Base-by-base conservation (phyloP, 208 protist genomes). In the Acanthamoeba lenticulata region DNA sequence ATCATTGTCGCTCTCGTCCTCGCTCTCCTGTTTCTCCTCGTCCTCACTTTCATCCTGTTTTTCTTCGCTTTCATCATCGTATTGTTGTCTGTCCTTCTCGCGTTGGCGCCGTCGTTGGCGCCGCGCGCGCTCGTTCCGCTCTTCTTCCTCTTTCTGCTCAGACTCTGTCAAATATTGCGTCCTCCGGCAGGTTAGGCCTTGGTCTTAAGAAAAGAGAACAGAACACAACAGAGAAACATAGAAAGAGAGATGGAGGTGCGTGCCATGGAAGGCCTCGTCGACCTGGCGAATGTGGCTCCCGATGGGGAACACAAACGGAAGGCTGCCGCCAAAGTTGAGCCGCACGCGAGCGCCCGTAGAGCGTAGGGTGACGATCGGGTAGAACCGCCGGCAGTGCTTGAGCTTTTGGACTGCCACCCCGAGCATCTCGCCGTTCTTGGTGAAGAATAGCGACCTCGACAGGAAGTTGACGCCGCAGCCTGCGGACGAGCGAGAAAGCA, bases 391-490 rank as follows among this genome's bases (percentile, higher is more conserved):
- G 36, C 49, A 27, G 36, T 57, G 49, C 24, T 65, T 90, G 81
- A 90, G 29, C 34, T 38, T 65, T 55, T 27, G 44, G 27, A 67
- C 52, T 1, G 89, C 89, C 6, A 93, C 89, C 11, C 89, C 89
- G 5, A 93, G 27, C 40, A 93, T 19, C 69, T 93, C 65, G 17
- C 89, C 89, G 49, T 93, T 93, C 89, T 93, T 93, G 7, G 89
- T 93, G 62, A 93, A 93, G 89, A 93, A 93, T 38, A 93, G 65
- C 32, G n/a, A 47, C 32, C 36, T 15, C 44, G 62, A 67, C 89
- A 29, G 2, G 32, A 93, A 57, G 44, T 93, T 57, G 65, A 93
- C 89, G 9, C 89, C 89, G 32, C 89, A 93, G 5, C 85, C 85
- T 91, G 40, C 7, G 19, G 9, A 44, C 2, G 17, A 29, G 11